Conservation (phyloP, 2,329 filamentous ascomycete species). For the Pyricularia pennisetigena region DNA sequence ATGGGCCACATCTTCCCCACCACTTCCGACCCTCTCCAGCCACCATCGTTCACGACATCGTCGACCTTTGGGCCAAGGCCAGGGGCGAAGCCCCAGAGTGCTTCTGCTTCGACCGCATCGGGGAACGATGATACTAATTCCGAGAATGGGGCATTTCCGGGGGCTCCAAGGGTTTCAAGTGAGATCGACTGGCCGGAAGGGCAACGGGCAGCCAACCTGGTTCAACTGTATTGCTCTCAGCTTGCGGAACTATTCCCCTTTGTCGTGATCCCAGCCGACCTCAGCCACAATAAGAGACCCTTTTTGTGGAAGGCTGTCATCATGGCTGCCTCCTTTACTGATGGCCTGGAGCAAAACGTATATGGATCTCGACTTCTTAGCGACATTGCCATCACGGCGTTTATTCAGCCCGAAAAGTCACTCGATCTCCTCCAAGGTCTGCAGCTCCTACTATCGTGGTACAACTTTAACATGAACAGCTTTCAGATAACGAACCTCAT, state of each 20-base stretch:
- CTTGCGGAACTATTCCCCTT: slow-evolving; percentile 33
- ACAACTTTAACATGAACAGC: slow-evolving; percentile 35
- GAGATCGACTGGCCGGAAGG: slow-evolving; percentile 28
- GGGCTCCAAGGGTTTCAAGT: slow-evolving; percentile 4
- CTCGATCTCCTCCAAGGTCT: slow-evolving; percentile 38
- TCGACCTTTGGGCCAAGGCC: neutral
- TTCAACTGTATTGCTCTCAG: slow-evolving; percentile 24
- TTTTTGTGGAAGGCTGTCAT: slow-evolving; percentile 40
- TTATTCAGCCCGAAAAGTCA: slow-evolving; percentile 25
- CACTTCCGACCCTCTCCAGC: neutral
- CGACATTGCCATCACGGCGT: slow-evolving; percentile 28
- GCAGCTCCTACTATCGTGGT: slow-evolving; percentile 36
- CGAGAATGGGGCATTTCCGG: neutral
- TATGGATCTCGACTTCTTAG: slow-evolving; percentile 33
- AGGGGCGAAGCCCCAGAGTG: neutral
- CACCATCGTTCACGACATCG: neutral
- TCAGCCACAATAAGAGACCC: slow-evolving; percentile 25
- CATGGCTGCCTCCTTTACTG: slow-evolving; percentile 30
- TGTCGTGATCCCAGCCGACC: slow-evolving; percentile 26
- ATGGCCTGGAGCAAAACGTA: slow-evolving; percentile 31
- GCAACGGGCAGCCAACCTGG: slow-evolving; percentile 27
- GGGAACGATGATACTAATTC: neutral
- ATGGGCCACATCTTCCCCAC: neutral
- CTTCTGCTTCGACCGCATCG: neutral
- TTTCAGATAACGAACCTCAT: slow-evolving; percentile 39